Evolutionary conservation across 768 basidiomycete genomes (phyloP).

Genomic region (Hypholoma fasciculare): DNA sequence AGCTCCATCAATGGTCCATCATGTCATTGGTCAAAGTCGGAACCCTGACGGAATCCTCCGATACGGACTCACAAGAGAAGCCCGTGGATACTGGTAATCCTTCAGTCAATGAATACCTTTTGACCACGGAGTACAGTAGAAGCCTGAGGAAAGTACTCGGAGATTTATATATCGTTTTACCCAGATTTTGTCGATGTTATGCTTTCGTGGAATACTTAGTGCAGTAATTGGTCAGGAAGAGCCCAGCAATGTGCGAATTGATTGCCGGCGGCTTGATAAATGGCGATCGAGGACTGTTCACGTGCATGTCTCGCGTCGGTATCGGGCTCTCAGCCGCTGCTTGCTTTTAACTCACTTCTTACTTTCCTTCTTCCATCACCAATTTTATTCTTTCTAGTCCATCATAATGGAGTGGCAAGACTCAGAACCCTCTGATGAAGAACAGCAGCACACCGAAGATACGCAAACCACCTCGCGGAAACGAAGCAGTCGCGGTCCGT

Average conservation of each 20-base stretch:
- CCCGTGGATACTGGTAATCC: too few relatives aligned
- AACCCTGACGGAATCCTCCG: not conserved
- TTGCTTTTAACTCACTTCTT: not conserved
- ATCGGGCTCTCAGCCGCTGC: slow-evolving; percentile 9
- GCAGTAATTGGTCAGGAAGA: too few relatives aligned
- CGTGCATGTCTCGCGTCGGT: slow-evolving; percentile 27
- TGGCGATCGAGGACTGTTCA: slow-evolving; percentile 23
- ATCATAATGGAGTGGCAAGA: slow-evolving; percentile 54
- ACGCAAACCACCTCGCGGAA: slow-evolving; percentile 47
- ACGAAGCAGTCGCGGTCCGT: slow-evolving; percentile 62
- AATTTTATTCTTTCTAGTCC: slow-evolving; percentile 13
- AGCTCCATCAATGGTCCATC: not conserved
- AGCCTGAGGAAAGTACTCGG: too few relatives aligned
- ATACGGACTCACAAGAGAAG: not conserved
- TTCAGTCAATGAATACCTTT: too few relatives aligned
- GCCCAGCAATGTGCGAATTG: not conserved
- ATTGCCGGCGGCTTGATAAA: slow-evolving; percentile 17
- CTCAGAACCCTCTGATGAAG: slow-evolving; percentile 63
- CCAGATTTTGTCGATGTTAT: too few relatives aligned
- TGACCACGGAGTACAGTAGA: too few relatives aligned
- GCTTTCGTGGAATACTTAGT: too few relatives aligned
- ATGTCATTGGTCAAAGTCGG: not conserved
- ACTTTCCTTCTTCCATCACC: slow-evolving; percentile 21
- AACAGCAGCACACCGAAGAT: slow-evolving; percentile 36
- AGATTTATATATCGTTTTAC: too few relatives aligned